Percentiles rank a stretch among this genome's conserved stretches.
phyloP scores from a whole-genome alignment of 75 land plant species.

The Sequoiadendron giganteum region DNA sequence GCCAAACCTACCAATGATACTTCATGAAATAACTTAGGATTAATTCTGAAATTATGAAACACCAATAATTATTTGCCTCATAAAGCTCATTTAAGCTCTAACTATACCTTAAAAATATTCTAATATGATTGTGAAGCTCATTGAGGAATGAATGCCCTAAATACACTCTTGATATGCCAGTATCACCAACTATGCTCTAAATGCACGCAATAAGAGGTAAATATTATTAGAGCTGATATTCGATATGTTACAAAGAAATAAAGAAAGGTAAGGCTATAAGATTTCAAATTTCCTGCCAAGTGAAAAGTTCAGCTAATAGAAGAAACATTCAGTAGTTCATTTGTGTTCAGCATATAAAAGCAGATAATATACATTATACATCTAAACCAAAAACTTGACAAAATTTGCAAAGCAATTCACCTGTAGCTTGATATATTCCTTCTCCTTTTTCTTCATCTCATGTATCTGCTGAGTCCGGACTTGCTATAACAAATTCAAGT shows the following conservation, averaged over 20 bases:
- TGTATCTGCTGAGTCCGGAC: slow-evolving; percentile 88
- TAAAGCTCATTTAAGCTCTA: background rate
- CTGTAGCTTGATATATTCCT: slow-evolving; percentile 96
- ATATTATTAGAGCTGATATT: background rate
- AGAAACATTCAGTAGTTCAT: background rate
- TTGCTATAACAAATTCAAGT: slow-evolving; percentile 56
- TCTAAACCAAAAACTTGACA: background rate
- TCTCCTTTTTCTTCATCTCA: slow-evolving; percentile 99
- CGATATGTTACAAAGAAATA: background rate
- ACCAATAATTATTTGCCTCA: background rate
- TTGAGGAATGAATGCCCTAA: background rate
- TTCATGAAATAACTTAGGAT: too few relatives aligned
- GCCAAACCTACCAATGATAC: background rate
- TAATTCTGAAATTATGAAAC: background rate
- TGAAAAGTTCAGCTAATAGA: background rate
- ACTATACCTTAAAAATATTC: background rate
- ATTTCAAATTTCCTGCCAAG: background rate
- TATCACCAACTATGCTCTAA: background rate
- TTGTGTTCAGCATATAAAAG: background rate
- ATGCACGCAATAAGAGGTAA: background rate
- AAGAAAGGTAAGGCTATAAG: background rate
- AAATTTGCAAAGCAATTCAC: slow-evolving; percentile 34
- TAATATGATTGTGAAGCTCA: background rate
- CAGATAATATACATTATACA: background rate
- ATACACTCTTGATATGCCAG: background rate